Evolutionary conservation across 1,284 basidiomycete species (phyloP).

Genomic region (Microbotryum saponariae): DNA sequence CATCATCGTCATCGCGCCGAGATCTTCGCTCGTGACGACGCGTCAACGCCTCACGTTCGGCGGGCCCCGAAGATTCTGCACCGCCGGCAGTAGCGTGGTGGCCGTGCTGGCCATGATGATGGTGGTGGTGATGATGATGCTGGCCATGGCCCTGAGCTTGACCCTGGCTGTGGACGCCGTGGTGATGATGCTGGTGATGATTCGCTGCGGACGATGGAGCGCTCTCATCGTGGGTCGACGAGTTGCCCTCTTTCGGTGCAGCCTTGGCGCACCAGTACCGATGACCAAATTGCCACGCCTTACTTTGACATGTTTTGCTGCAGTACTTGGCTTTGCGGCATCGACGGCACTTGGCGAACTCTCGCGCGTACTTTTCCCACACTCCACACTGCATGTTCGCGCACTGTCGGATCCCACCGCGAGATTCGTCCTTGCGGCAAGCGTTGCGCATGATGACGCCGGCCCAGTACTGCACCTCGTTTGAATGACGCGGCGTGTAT

Average conservation of each 20-base stretch:
- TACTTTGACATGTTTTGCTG: conserved; percentile 93
- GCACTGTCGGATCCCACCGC: conserved; percentile 92
- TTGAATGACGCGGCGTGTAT: conserved; percentile 64
- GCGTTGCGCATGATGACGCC: conserved; percentile 99
- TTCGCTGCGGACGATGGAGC: too few species aligned
- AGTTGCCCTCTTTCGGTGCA: not conserved
- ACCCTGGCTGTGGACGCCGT: too few species aligned
- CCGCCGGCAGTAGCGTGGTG: too few species aligned
- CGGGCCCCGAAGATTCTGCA: too few species aligned
- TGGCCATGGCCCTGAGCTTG: too few species aligned
- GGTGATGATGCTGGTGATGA: too few species aligned
- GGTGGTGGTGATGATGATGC: too few species aligned
- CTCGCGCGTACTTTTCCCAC: conserved; percentile 87
- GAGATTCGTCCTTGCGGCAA: conserved; percentile 87
- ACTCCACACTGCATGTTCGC: conserved; percentile 95
- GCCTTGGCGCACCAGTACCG: conserved; percentile 50
- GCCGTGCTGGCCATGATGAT: too few species aligned
- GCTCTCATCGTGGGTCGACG: too few species aligned
- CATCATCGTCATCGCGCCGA: too few species aligned
- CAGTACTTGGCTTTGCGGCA: conserved; percentile 99
- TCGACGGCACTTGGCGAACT: conserved; percentile 93
- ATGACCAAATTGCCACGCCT: conserved; percentile 94
- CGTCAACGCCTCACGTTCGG: too few species aligned
- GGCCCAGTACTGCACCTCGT: conserved; percentile 97
- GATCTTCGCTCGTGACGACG: too few species aligned